Evolutionary conservation across 2,329 filamentous ascomycete species (phyloP), one percentile per base, ranked within the genome.

Genomic region (Zasmidium citrigriseum): DNA sequence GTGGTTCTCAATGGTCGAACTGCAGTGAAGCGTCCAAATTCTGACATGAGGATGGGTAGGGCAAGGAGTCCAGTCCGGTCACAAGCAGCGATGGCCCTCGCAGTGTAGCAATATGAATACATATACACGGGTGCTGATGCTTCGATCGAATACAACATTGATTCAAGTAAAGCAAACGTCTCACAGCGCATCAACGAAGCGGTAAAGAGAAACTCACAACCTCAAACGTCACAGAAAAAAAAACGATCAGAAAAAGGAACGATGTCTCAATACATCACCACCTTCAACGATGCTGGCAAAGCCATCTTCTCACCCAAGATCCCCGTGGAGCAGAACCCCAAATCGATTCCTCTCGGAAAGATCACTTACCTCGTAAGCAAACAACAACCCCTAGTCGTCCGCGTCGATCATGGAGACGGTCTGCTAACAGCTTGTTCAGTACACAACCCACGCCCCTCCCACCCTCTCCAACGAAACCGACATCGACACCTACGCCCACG

Each of bases 191-290:
- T 29, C 7, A 7, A 29, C 7, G 27, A 29, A 7, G 27, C 14
- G 27, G 7, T 14, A 29, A 7, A 14, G 27, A 14, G 27, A 29
- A 29, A 29, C 27, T 7, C 7, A 29, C 27, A 14, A 29, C 7
- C 7, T 29, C 27, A 7, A 29, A 29, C 14, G 14, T 29, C 7
- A 7, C 27, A 29, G 14, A 29, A 7, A 7, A 29, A 29, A 29
- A 11, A 21, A 51, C 25, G 10, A 29, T 29, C 27, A 29, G 14
- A 29, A 7, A 7, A 29, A 29, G 14, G 12, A 21, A 51, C 25
- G 10, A 64, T 61, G 57, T 56, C 64, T 20, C 51, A 61, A 44
- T 63, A 58, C 55, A 64, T 68, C 50, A 67, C 65, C 11, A 66
- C 63, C 3, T 61, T 65, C 58, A 52, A 64, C 46, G 12, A 11